Evolutionary conservation across 352 stramenopile genomes (phyloP).

Genomic region (Phytophthora pini): DNA sequence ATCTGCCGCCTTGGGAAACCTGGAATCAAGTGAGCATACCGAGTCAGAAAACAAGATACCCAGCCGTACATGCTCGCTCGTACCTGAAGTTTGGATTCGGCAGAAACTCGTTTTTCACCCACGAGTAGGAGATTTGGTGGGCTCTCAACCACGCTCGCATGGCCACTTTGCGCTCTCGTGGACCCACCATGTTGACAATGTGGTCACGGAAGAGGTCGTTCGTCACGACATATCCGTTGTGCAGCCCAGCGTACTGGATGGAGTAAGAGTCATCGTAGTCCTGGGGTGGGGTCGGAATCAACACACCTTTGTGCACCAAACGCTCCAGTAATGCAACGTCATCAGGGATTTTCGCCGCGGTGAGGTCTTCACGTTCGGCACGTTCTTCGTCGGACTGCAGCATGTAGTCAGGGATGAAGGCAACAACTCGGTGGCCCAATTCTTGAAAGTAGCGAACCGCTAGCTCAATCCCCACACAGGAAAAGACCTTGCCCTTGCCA

Average conservation of each 20-base stretch:
- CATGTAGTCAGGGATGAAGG: conserved; percentile 87
- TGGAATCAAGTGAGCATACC: conserved; percentile 6
- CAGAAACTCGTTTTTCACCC: conserved; percentile 87
- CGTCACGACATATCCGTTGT: conserved; percentile 85
- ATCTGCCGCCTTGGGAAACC: conserved; percentile 22
- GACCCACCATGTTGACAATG: conserved; percentile 67
- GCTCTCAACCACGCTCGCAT: conserved; percentile 70
- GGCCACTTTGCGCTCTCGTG: conserved; percentile 61
- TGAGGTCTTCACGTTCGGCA: conserved; percentile 28
- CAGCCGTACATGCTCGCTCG: conserved; percentile 1
- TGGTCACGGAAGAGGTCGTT: conserved; percentile 91
- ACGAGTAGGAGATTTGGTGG: conserved; percentile 90
- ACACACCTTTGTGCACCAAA: conserved; percentile 72
- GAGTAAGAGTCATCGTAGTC: conserved; percentile 93
- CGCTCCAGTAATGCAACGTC: conserved; percentile 70
- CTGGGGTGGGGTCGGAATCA: conserved; percentile 84
- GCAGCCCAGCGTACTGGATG: conserved; percentile 85
- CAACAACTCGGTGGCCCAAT: conserved; percentile 78
- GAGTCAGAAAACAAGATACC: conserved; percentile 2
- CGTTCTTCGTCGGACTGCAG: conserved; percentile 63
- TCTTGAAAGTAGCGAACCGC: conserved; percentile 74
- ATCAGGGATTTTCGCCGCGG: conserved; percentile 70
- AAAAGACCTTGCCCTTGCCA: conserved; percentile 79
- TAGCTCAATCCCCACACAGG: conserved; percentile 74
- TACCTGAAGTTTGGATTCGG: conserved; percentile 86